Percentiles rank a stretch among this genome's conserved stretches.
Evolutionary conservation across 2,329 filamentous ascomycete species (phyloP).

Genomic region (Cadophora malorum): DNA sequence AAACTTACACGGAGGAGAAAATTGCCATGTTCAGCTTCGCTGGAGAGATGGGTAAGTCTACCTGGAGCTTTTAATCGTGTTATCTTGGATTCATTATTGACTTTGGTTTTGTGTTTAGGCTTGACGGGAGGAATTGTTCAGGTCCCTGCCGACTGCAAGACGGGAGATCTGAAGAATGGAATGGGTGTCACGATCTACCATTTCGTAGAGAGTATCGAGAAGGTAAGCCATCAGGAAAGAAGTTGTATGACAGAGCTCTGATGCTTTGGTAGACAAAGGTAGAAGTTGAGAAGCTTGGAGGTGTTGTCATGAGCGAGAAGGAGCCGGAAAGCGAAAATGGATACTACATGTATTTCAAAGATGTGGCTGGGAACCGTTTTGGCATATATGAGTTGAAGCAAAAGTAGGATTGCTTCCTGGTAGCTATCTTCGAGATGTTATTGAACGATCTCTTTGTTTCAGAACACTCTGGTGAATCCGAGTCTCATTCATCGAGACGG

Average conservation of each 20-base stretch:
- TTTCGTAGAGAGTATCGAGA: slow-evolving; percentile 27
- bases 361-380: slow-evolving; percentile 31
- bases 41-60: slow-evolving; percentile 16
- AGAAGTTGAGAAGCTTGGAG: slow-evolving; percentile 27
- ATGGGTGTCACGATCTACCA: slow-evolving; percentile 26
- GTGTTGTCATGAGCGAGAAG: slow-evolving; percentile 23
- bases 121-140: slow-evolving; percentile 12
- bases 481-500: background rate
- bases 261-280: slow-evolving; percentile 15
- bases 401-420: background rate
- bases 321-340: slow-evolving; percentile 26
- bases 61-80: background rate
- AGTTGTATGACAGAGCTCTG: background rate
- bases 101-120: background rate
- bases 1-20: slow-evolving; percentile 23
- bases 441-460: background rate
- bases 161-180: slow-evolving; percentile 19
- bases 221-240: background rate
- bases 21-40: slow-evolving; percentile 24
- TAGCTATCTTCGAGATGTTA: background rate
- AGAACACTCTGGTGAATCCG: background rate
- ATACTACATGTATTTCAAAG: slow-evolving; percentile 28
- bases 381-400: slow-evolving; percentile 26
- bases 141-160: slow-evolving; percentile 20
- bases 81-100: background rate